These are phyloP conservation scores for Neonectria coccinea DNA, from an alignment of 2,329 filamentous ascomycete species.

Conservation along the genomic window DNA sequence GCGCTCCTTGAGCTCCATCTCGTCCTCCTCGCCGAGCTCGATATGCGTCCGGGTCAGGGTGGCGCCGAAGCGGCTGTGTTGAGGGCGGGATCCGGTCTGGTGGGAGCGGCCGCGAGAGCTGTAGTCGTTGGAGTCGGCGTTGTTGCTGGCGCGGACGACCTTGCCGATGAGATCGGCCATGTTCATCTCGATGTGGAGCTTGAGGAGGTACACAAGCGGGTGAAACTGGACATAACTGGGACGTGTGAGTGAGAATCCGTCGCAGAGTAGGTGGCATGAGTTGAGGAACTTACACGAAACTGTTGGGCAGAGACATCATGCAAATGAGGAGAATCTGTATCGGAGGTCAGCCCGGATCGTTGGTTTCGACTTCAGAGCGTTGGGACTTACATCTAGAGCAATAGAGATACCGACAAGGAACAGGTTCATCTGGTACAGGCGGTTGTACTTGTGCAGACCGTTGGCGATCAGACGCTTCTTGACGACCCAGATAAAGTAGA, in stretches of 20 bases:
- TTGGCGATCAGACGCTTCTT: slow-evolving; percentile 59
- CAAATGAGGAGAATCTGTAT: slow-evolving; percentile 39
- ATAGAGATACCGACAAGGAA: slow-evolving; percentile 46
- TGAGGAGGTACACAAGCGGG: slow-evolving; percentile 45
- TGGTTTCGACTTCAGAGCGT: too few relatives aligned
- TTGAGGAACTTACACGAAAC: slow-evolving; percentile 40
- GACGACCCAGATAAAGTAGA: slow-evolving; percentile 59
- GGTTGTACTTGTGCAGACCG: slow-evolving; percentile 62
- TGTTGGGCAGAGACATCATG: slow-evolving; percentile 46
- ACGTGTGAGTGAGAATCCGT: background rate
- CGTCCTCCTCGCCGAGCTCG: slow-evolving; percentile 36
- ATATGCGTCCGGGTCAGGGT: slow-evolving; percentile 36
- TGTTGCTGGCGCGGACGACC: slow-evolving; percentile 43
- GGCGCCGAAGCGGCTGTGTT: slow-evolving; percentile 31
- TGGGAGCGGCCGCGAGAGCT: slow-evolving; percentile 35
- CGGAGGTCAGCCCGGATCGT: background rate
- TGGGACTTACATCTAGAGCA: slow-evolving; percentile 40
- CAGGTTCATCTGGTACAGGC: slow-evolving; percentile 55
- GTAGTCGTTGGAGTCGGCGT: slow-evolving; percentile 27
- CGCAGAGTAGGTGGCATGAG: background rate
- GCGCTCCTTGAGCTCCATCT: slow-evolving; percentile 34
- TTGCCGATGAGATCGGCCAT: slow-evolving; percentile 47
- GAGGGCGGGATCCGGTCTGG: slow-evolving; percentile 18
- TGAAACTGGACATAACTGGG: slow-evolving; percentile 45
- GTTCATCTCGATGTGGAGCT: slow-evolving; percentile 47